These are phyloP conservation scores for Allium cepa DNA, from an alignment of 106 monocot species.

Conservation along the genomic window DNA sequence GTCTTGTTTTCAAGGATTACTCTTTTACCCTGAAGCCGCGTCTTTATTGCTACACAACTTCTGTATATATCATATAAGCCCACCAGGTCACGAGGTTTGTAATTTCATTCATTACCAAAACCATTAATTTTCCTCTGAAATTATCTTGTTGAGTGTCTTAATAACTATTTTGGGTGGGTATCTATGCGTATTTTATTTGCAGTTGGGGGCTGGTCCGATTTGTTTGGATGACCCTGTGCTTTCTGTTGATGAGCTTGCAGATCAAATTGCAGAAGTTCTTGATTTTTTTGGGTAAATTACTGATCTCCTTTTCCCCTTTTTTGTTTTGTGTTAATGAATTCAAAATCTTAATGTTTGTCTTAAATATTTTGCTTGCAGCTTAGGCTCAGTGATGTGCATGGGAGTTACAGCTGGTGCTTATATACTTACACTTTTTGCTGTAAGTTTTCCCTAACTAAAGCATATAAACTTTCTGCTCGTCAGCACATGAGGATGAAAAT, in stretches of 20 bases:
- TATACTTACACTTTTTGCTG: conserved; percentile 72
- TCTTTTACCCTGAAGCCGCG: conserved; percentile 61
- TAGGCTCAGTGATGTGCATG: conserved; percentile 74
- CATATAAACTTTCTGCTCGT: no score
- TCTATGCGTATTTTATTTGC: conserved; percentile 14
- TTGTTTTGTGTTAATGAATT: background rate
- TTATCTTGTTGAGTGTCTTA: no score
- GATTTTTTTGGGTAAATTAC: conserved; percentile 77
- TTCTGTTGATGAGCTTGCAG: conserved; percentile 77
- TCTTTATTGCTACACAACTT: conserved; percentile 84
- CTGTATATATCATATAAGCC: conserved; percentile 80
- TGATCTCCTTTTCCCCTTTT: background rate
- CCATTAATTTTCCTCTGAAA: no score
- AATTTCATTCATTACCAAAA: background rate
- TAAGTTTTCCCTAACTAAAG: conserved; percentile 15
- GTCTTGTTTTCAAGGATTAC: conserved; percentile 87
- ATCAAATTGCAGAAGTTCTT: conserved; percentile 86
- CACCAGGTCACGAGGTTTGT: conserved; percentile 89
- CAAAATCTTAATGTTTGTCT: background rate
- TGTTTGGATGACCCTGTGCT: conserved; percentile 49
- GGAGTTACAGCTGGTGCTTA: conserved; percentile 70
- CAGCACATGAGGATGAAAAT: no score
- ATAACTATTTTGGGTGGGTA: no score
- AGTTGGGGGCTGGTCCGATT: conserved; percentile 97
- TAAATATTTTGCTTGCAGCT: conserved; percentile 20